Base-by-base conservation (phyloP, 805 yeast species). In the Saturnispora kantuleensis region DNA sequence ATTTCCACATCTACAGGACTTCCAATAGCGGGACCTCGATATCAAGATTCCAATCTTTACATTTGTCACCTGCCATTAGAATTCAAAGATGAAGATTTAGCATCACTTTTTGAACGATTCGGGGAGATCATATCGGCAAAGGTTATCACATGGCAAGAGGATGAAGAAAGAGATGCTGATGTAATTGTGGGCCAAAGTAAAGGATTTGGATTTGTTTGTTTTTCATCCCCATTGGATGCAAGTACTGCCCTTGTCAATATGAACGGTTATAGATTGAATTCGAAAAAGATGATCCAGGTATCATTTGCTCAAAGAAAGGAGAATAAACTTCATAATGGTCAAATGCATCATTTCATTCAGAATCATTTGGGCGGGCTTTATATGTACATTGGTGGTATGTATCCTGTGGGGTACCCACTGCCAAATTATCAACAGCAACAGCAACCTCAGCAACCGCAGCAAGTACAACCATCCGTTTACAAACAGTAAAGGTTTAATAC, bases 141-240 rank as follows among this genome's bases (percentile, higher is more conserved):
- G 51, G 65, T 79, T 21, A 76, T 78, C 64, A 73, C 77, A 3
- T 70, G 66, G 45, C 69, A 66, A 33, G 46, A 51, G n/a, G 70
- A 68, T 30, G 59, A 53, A 16, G 39, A 33, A 11, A 30, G 26
- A 15, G 50, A 44, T 6, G 44, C 32, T 4, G 44, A 30, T 7
- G 41, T 31, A n/a, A 17, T 37, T 33, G 49, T 52, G 29, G 58
- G 59, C 2, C 67, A 67, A 47, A 81, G 90, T 17, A 76, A 79
- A 58, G 89, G 93, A 16, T 85, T 81, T 58, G 94, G 93, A 38
- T 85, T 85, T 66, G 85, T 84, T 44, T 83, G 87, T 63, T 85
- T 73, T 57, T 78, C 76, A 54, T 66, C 66, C 50, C 81, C 84
- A 45, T 66, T 75, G 40, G 74, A 79, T 56, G 93, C 94, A 7